phyloP scores from a whole-genome alignment of 139 green algal genomes.

The Tetradesmus obliquus region DNA sequence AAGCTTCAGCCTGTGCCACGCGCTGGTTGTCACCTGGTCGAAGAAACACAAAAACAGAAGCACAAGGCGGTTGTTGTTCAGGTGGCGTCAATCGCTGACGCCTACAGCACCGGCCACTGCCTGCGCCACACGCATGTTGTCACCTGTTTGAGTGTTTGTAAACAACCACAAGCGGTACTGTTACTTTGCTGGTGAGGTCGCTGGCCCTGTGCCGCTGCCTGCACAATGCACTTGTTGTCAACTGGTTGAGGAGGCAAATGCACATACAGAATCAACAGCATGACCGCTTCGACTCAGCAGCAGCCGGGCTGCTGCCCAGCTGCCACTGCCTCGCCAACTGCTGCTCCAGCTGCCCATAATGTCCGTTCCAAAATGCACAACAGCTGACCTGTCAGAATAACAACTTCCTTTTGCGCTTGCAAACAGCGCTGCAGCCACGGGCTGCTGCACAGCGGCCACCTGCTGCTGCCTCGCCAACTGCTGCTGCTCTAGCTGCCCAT shows the following conservation, averaged over 20 bases:
- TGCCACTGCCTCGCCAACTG: not conserved
- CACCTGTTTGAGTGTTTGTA: constrained; percentile 54
- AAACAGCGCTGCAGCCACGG: no score
- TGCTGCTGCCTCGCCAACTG: no score
- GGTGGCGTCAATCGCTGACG: constrained; percentile 47
- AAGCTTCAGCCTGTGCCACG: constrained; percentile 60
- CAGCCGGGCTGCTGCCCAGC: no score
- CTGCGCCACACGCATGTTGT: constrained; percentile 70
- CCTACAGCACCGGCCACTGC: constrained; percentile 71
- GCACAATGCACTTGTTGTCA: not conserved
- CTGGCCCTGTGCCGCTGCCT: not conserved
- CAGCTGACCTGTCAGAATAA: constrained; percentile 72
- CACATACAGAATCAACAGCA: no score
- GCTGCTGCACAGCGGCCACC: no score
- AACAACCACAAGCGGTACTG: no score
- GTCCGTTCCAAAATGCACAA: not conserved
- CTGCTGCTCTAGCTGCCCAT: not conserved
- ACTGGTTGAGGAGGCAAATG: no score
- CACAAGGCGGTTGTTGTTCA: no score
- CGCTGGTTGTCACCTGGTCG: constrained; percentile 79
- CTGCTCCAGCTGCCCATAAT: not conserved
- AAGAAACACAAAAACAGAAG: no score
- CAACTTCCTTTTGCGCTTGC: constrained; percentile 46
- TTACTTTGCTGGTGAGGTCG: no score
- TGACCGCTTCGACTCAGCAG: no score